phyloP scores from a whole-genome alignment of 164 flowering plant species.

The Nymphaea thermarum region DNA sequence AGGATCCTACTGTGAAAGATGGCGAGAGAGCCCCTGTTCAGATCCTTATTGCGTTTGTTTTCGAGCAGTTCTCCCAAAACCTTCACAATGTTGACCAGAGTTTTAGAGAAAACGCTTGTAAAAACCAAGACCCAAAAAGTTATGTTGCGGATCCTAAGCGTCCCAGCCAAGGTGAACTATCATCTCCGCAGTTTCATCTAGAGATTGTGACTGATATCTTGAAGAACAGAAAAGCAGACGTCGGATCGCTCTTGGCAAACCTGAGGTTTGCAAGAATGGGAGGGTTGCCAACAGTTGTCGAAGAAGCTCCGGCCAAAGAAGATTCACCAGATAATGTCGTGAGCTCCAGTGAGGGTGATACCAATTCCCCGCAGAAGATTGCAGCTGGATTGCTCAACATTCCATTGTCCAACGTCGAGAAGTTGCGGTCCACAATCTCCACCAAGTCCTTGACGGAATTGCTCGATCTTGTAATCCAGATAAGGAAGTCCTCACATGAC shows the following conservation, averaged over 20 bases:
- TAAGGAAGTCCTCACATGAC: constrained; percentile 59
- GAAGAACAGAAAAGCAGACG: constrained; percentile 56
- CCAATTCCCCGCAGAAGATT: constrained; percentile 43
- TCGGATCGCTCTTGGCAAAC: constrained; percentile 51
- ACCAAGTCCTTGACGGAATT: constrained; percentile 77
- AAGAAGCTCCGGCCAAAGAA: constrained; percentile 36
- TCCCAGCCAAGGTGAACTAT: neutral
- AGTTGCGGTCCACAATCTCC: constrained; percentile 64
- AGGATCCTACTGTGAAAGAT: constrained; percentile 18
- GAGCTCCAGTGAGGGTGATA: constrained; percentile 27
- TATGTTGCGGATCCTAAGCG: constrained; percentile 7
- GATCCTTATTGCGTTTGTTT: constrained; percentile 39
- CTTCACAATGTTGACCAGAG: constrained; percentile 45
- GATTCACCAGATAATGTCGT: constrained; percentile 10
- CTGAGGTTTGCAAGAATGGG: constrained; percentile 84
- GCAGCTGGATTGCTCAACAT: constrained; percentile 59
- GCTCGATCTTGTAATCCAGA: constrained; percentile 68
- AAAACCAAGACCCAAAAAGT: constrained; percentile 7
- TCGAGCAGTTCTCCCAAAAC: constrained; percentile 46
- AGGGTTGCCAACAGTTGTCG: constrained; percentile 61
- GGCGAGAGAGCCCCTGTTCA: constrained; percentile 39
- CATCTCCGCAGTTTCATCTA: constrained; percentile 24
- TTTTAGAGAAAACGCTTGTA: constrained; percentile 11
- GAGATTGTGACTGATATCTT: constrained; percentile 28
- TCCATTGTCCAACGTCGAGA: constrained; percentile 95